Percentiles rank a stretch among this genome's conserved stretches.
phyloP scores from a whole-genome alignment of 2,329 filamentous ascomycete genomes.

The Fusarium lateritium region DNA sequence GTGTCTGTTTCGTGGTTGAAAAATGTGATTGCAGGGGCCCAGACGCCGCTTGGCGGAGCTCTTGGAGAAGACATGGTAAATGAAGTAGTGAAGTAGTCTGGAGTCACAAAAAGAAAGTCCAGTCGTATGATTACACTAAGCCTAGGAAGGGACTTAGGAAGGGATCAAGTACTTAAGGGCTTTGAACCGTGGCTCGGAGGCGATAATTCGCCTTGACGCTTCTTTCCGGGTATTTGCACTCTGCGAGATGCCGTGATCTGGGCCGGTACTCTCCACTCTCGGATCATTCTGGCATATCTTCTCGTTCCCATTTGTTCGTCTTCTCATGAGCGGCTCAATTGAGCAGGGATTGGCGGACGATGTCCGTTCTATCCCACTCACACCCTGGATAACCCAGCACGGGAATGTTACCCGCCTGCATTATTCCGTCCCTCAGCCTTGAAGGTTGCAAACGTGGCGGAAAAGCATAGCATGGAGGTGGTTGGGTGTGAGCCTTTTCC shows the following conservation, averaged over 20 bases:
- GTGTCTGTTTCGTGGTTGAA: constrained; percentile 65
- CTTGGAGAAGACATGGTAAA: constrained; percentile 33
- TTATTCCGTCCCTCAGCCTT: background rate
- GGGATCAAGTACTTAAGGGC: constrained; percentile 40
- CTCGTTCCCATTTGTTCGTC: constrained; percentile 5
- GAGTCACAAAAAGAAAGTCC: no score
- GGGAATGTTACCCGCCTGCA: background rate
- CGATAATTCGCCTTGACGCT: background rate
- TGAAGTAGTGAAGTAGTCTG: background rate
- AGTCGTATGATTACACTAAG: background rate
- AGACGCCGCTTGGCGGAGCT: constrained; percentile 58
- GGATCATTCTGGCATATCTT: background rate
- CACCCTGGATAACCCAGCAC: background rate
- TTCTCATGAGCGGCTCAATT: background rate
- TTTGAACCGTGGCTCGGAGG: background rate
- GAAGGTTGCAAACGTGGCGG: background rate
- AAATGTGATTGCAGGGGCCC: constrained; percentile 68
- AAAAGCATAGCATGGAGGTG: constrained; percentile 9
- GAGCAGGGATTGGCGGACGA: background rate
- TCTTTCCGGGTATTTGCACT: background rate
- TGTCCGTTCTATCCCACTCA: background rate
- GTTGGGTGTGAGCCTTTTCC: constrained; percentile 18
- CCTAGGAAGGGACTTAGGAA: background rate
- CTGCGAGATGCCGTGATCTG: background rate
- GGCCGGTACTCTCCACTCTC: constrained; percentile 2